Evolutionary conservation across 148 eudicot genomes (phyloP).

Genomic region (Silene conica): DNA sequence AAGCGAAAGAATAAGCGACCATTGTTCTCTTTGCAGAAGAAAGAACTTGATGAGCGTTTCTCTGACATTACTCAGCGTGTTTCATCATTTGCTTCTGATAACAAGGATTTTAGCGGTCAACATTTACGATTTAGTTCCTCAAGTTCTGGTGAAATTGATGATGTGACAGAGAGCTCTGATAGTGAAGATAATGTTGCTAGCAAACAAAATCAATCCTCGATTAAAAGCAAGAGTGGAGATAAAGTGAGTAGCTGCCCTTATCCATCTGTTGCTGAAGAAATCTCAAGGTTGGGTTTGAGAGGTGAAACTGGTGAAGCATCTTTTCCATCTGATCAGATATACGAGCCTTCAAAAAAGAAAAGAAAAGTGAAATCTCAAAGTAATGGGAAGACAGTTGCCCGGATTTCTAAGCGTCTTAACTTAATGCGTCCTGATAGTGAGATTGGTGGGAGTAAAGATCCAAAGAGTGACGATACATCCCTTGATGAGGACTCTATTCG

Average conservation of each 20-base stretch:
- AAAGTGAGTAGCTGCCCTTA: constrained; percentile 75
- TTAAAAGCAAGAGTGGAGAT: constrained; percentile 33
- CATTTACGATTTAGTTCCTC: constrained; percentile 60
- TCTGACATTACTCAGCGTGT: constrained; percentile 47
- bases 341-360: constrained; percentile 29
- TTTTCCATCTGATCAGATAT: constrained; percentile 16
- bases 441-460: constrained; percentile 2
- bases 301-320: constrained; percentile 30
- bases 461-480: constrained; percentile 23
- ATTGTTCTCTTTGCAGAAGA: constrained; percentile 54
- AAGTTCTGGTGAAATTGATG: constrained; percentile 54
- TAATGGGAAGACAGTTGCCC: constrained; percentile 20
- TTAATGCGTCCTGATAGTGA: constrained; percentile 4
- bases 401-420: constrained; percentile 6
- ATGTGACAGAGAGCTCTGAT: constrained; percentile 29
- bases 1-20: constrained; percentile 44
- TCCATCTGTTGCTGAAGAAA: constrained; percentile 85
- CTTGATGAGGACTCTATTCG: constrained; percentile 43
- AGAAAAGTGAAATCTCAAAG: constrained; percentile 38
- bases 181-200: constrained; percentile 23
- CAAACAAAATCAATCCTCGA: constrained; percentile 29
- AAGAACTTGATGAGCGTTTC: constrained; percentile 71
- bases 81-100: constrained; percentile 50
- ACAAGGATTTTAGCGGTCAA: constrained; percentile 46
- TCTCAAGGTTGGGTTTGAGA: constrained; percentile 64